Base-by-base conservation (phyloP, 2,329 filamentous ascomycete species). In the Alternaria angustiovoidea region DNA sequence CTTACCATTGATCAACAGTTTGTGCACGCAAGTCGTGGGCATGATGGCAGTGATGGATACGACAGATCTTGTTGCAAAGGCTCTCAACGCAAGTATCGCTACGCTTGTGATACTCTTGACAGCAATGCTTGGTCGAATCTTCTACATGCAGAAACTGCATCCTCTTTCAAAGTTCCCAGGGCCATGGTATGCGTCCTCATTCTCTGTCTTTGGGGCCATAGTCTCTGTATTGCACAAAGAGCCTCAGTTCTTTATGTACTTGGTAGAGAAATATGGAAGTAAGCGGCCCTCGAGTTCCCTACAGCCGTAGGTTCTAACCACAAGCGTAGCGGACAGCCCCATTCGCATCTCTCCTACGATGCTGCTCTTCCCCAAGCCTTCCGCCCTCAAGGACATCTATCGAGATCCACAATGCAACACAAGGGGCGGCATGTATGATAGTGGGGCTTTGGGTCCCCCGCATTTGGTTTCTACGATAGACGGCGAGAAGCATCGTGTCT, bases 101-200 rank as follows among this genome's bases (percentile, higher is more conserved):
- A 22, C 58, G 20, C 26, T 66, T 14, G 52, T 32, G 9, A 20
- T 59, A 14, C 9, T 65, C 22, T 44, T 59, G 12, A 52, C 51
- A 39, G 54, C 65, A 11, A 5, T 68, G 6, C 14, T 70, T 5
- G 59, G 48, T n/a, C 62, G 69, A 9, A 61, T 72, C 24, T 51
- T 80, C 43, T 79, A 81, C 64, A 73, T 70, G 62, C 74, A 78
- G 30, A 81, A 72, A 59, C 74, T 83, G 34, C 79, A 82, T 51
- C 81, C 81, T 7, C 70, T 83, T 0, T 66, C 76, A 9, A 75
- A 75, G 38, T 81, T 78, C 57, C 81, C 79, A 2, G 82, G 81
- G 14, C 81, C 82, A n/a, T 78, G 72, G 64, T 71, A 78, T 44
- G 68, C 70, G 38, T 73, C 75, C 11, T 75, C 77, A 1, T 77